Base-by-base conservation (phyloP, 169 alveolate species). In the Plasmodium chabaudi region DNA sequence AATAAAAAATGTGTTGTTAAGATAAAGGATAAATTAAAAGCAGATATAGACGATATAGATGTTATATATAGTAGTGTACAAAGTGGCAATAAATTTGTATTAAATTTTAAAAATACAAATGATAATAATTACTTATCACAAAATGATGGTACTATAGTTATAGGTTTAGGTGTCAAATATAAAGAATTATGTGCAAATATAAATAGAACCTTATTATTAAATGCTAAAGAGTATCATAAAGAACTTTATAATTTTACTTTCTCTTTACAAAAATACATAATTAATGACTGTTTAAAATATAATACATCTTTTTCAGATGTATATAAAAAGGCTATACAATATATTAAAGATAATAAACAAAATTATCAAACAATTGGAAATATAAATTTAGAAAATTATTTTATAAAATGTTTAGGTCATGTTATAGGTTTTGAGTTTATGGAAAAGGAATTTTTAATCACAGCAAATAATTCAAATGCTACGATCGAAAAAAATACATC, bases 371-470 rank as follows among this genome's bases (percentile, higher is more conserved):
- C 65, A 2, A 25, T 82, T 25, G 25, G 21, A 17, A 17, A 21
- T 55, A 57, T 82, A 9, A 13, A 67, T 27, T n/a, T 82, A n/a
- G 94, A 87, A 63, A 67, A 87, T 21, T 93, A 95, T 70, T 69
- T 96, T 74, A 94, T 94, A 12, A 96, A 93, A 87, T 89, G 91
- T 34, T 53, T 94, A 21, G 98, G 98, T 1, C 98, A 95, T 67
- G 86, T 95, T 7, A 94, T 96, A 21, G 98, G 98, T n/a, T 61
- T 95, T 39, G 98, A 96, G 72, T 96, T 95, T 92, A 89, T 94
- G 47, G 97, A 95, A 46, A 68, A 90, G 19, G 93, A 93, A 67
- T 67, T 84, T 13, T 87, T 79, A 64, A 91, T 93, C 3, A 70
- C 87, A 6, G 88, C 68, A 51, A 89, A 84, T 21, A 87, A 87